Percentiles rank a stretch among this genome's conserved stretches.
These are phyloP conservation scores for Cercospora zeae-maydis DNA, from an alignment of 2,329 filamentous ascomycete genomes.

Conservation along the genomic window DNA sequence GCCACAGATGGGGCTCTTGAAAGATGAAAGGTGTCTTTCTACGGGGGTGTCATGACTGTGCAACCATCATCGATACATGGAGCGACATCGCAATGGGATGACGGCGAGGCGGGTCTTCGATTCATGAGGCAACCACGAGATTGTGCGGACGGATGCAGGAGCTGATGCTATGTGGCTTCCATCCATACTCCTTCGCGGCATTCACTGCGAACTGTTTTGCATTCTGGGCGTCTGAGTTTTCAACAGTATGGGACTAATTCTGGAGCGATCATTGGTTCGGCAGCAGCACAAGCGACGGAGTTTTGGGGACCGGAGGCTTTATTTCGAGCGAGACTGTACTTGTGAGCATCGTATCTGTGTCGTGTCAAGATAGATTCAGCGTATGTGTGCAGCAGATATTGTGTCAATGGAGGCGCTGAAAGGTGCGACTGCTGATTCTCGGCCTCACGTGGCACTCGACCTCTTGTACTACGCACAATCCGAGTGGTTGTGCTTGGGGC, in stretches of 20 bases:
- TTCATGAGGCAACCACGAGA: not conserved
- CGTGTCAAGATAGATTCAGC: slow-evolving; percentile 5
- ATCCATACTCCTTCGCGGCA: not conserved
- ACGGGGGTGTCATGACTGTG: not conserved
- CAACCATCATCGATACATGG: not conserved
- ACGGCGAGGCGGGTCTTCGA: not conserved
- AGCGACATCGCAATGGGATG: not conserved
- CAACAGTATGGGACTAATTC: slow-evolving; percentile 3
- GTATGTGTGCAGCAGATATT: slow-evolving; percentile 5
- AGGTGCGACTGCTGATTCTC: not conserved
- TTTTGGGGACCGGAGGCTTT: not conserved
- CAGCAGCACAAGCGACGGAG: slow-evolving; percentile 12
- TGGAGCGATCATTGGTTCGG: slow-evolving; percentile 9
- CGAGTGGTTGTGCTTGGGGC: too few species aligned
- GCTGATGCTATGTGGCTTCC: not conserved
- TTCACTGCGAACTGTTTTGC: slow-evolving; percentile 1
- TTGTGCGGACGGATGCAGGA: not conserved
- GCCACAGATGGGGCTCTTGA: slow-evolving; percentile 4
- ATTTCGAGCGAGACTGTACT: slow-evolving; percentile 9
- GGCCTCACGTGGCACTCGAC: not conserved
- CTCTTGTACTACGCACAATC: not conserved
- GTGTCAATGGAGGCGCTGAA: slow-evolving; percentile 2
- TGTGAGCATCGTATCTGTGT: slow-evolving; percentile 2
- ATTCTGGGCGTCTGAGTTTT: slow-evolving; percentile 4
- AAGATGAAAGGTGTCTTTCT: not conserved